Evolutionary conservation across 495 filamentous ascomycete genomes (phyloP), one percentile per base, ranked within the genome.

Genomic region (Daldinia childiae): DNA sequence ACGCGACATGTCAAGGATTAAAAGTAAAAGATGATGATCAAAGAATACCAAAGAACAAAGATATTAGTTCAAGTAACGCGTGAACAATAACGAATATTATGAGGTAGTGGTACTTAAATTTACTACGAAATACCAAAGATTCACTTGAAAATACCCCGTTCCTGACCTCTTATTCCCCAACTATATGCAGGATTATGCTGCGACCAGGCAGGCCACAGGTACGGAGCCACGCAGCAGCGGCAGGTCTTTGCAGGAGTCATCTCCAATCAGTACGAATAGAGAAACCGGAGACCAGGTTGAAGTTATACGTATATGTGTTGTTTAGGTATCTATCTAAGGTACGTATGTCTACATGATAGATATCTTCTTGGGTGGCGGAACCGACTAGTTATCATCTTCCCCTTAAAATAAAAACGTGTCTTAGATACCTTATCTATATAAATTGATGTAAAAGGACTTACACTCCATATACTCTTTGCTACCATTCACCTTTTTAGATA

Each of bases 181-280:
- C 54, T 68, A 66, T 64, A 60, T 67, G 60, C 69, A 66, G 58
- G 52, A 41, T 36, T 66, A 2, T 9, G 29, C 69, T 67, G 64
- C 64, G 56, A 58, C 61, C 54, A 69, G 56, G 14, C 61, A 63
- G 66, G 66, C 71, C 71, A 73, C 62, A 73, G 71, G 71, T 52
- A 60, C 66, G 48, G 66, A 62, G 71, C 71, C 71, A 73, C 71
- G 71, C 70, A 73, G 15, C 38, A 24, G 17, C 58, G 55, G 39
- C 68, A 71, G 61, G 27, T 38, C 24, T n/a, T 30, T 45, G 48
- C 51, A 43, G 50, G 29, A 58, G 58, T 30, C 26, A 66, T 66
- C 70, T 63, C 59, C 70, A 62, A 60, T 41, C 21, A 39, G 15
- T 43, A 60, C 17, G 6, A 17, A 56, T 48, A 64, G 29, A 55